Conservation (phyloP, 1,284 basidiomycete genomes). For the Tilletia horrida region DNA sequence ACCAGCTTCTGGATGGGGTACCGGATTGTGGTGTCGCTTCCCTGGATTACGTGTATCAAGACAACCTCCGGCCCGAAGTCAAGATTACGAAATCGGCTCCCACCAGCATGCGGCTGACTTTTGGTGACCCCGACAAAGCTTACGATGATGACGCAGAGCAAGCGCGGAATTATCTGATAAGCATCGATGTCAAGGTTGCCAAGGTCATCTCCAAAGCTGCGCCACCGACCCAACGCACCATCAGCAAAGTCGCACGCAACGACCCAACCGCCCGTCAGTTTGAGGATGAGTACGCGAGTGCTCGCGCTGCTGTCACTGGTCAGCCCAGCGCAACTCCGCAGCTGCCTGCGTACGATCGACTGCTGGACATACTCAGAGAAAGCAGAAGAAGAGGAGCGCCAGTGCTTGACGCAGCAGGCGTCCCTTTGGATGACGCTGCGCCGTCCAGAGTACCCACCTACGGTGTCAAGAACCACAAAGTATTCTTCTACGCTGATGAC, state of each 20-base stretch:
- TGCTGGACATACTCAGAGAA: background rate
- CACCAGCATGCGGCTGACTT: slow-evolving; percentile 65
- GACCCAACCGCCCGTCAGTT: background rate
- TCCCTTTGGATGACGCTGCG: slow-evolving; percentile 56
- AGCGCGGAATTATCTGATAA: background rate
- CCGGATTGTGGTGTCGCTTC: slow-evolving; percentile 63
- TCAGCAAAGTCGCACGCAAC: background rate
- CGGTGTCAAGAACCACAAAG: slow-evolving; percentile 31
- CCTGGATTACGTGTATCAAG: slow-evolving; percentile 68
- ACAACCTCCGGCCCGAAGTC: slow-evolving; percentile 68
- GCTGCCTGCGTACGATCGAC: background rate
- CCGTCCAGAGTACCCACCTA: slow-evolving; percentile 62
- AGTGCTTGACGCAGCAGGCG: slow-evolving; percentile 28
- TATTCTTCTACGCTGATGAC: slow-evolving; percentile 37
- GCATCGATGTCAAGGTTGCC: background rate
- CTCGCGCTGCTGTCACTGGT: background rate
- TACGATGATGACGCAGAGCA: background rate
- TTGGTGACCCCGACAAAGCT: slow-evolving; percentile 69
- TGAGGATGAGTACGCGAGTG: background rate
- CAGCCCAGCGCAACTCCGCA: slow-evolving; percentile 1
- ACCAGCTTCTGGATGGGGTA: slow-evolving; percentile 60
- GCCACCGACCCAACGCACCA: slow-evolving; percentile 1
- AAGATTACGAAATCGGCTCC: slow-evolving; percentile 69
- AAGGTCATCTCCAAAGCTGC: slow-evolving; percentile 2
- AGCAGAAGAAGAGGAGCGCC: background rate